Evolutionary conservation across 73 alveolate genomes (phyloP).

Genomic region (Tetrahymena elliotti): DNA sequence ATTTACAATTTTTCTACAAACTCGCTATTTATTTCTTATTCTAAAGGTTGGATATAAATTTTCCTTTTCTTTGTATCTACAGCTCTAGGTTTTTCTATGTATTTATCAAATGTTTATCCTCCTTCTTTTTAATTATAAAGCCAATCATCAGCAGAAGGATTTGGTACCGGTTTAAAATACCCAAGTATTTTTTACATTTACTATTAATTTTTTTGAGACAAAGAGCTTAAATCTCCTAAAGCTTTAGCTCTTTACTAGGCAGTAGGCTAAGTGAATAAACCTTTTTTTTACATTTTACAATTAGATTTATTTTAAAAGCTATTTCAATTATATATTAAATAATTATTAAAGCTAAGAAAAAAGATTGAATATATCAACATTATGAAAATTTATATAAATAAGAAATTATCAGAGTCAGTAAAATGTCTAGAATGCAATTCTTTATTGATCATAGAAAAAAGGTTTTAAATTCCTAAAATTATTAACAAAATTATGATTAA

Average conservation of each 20-base stretch:
- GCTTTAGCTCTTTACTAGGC: background rate
- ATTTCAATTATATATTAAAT: background rate
- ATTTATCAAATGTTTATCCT: slow-evolving; percentile 77
- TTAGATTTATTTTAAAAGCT: background rate
- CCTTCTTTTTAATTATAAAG: slow-evolving; percentile 66
- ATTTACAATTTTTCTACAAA: background rate
- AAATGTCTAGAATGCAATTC: too few species aligned
- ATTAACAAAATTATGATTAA: too few species aligned
- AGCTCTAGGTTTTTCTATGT: slow-evolving; percentile 26
- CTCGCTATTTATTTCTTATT: background rate
- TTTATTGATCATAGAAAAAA: too few species aligned
- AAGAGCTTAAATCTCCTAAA: background rate
- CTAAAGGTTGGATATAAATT: slow-evolving; percentile 3
- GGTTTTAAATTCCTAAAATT: background rate
- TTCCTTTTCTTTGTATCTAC: slow-evolving; percentile 25
- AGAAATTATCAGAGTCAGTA: background rate
- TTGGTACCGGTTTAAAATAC: background rate
- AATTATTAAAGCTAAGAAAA: background rate
- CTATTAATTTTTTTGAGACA: background rate
- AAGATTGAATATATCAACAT: background rate
- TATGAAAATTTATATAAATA: background rate
- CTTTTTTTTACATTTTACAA: background rate
- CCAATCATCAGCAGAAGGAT: slow-evolving; percentile 76
- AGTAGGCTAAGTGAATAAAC: background rate
- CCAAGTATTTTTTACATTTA: background rate